phyloP scores from a whole-genome alignment of 192 early-diverging fungal species.

The Pecoramyces ruminantium region DNA sequence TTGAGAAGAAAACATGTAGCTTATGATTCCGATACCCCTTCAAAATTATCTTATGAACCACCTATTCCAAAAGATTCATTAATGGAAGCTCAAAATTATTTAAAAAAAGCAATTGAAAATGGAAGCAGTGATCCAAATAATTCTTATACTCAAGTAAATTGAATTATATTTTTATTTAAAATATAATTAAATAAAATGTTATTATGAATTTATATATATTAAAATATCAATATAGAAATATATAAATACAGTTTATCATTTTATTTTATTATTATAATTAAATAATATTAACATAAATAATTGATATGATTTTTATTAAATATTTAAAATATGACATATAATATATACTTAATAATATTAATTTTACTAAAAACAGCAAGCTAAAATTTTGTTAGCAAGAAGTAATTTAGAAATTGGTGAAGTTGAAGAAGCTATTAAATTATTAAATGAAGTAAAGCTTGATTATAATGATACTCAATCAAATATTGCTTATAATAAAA shows the following conservation, averaged over 20 bases:
- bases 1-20: neutral
- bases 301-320: too few species aligned
- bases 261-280: too few species aligned
- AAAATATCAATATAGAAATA: too few species aligned
- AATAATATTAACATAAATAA: too few species aligned
- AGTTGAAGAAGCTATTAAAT: neutral
- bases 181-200: too few species aligned
- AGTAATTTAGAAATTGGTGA: slow-evolving; percentile 4
- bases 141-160: neutral
- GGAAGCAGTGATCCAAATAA: neutral
- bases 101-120: neutral
- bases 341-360: neutral
- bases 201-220: too few species aligned
- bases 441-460: neutral
- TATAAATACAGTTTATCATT: too few species aligned
- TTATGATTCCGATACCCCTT: neutral
- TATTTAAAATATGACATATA: too few species aligned
- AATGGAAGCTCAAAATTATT: neutral
- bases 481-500: slow-evolving; percentile 1
- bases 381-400: slow-evolving; percentile 7
- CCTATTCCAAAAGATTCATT: neutral
- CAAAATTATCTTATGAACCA: neutral
- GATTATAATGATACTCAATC: slow-evolving; percentile 1
- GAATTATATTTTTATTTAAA: too few species aligned
- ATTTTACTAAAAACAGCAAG: slow-evolving; percentile 1